Evolutionary conservation across 1,139 yeast species (phyloP), one percentile per base, ranked within the genome.

Genomic region (Torulaspora pretoriensis): DNA sequence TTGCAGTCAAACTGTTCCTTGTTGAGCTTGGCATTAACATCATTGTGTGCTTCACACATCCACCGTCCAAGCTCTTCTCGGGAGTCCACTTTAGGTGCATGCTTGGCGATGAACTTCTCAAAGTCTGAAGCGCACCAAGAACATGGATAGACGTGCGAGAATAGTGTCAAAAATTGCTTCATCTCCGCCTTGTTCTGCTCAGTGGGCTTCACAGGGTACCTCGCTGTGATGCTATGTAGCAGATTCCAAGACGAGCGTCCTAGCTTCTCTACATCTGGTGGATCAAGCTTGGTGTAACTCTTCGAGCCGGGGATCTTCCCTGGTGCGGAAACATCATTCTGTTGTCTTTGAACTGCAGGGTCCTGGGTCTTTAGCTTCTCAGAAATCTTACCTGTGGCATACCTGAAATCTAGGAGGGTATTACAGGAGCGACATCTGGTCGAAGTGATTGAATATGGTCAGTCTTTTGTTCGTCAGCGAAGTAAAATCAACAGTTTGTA

Each of bases 1-100:
- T 80, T 72, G 60, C 97, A 92, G 62, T 92, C 89, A 61, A 92
- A 92, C 48, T 71, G 70, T 4, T 88, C 89, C 67, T 92, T 92
- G 1, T 95, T 95, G 24, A 90, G 65, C 64, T 89, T 90, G 13
- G 63, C 70, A 64, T 94, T 92, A 22, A 94, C 97, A 33, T 78
- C 86, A 61, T 92, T 92, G 67, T 92, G 98, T 3, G 97, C 97
- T 51, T 81, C 84, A 68, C 98, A 94, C 46, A 92, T 69, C 99
- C 99, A 92, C 54, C 68, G 72, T 1, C 97, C 95, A 55, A 92
- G 78, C 45, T 80, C 83, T 43, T 88, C 95, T 57, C 86, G 88
- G 8, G 80, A 77, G 9, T 68, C 71, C 3, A 84, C 88, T 49
- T 73, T 72, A 4, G 96, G 95, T 53, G 80, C 80, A 53, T 83